Conservation (phyloP, 164 flowering plant genomes). For the Annona squamosa region DNA sequence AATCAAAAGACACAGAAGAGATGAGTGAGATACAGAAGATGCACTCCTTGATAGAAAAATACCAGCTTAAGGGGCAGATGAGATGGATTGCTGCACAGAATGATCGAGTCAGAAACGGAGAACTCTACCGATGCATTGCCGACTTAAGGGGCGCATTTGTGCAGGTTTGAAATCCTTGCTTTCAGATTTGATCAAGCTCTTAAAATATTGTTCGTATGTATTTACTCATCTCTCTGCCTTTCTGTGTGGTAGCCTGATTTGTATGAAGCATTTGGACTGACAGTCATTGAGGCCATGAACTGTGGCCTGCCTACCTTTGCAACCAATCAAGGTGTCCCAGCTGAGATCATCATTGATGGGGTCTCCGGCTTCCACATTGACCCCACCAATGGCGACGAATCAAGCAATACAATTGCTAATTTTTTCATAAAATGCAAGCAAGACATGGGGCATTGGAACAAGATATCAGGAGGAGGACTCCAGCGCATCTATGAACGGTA, state of each 20-base stretch:
- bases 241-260: conserved; percentile 51
- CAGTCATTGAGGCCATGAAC: conserved; percentile 94
- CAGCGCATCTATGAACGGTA: conserved; percentile 82
- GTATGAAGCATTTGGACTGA: conserved; percentile 90
- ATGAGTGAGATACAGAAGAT: conserved; percentile 77
- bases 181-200: background rate
- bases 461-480: conserved; percentile 52
- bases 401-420: conserved; percentile 72
- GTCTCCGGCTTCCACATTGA: conserved; percentile 82
- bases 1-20: conserved; percentile 92
- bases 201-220: background rate
- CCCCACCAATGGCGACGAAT: conserved; percentile 74
- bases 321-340: conserved; percentile 93
- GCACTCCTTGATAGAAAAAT: conserved; percentile 61
- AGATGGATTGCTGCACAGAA: conserved; percentile 97
- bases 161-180: conserved; percentile 20
- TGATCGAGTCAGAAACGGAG: conserved; percentile 70
- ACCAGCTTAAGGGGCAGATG: conserved; percentile 69
- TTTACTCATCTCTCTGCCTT: too few species aligned
- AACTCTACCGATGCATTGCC: conserved; percentile 78
- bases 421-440: conserved; percentile 81
- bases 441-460: conserved; percentile 58
- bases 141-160: conserved; percentile 91
- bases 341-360: conserved; percentile 86
- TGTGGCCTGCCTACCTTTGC: conserved; percentile 93